phyloP scores from a whole-genome alignment of 2,329 filamentous ascomycete genomes.

The Meredithiella fracta region DNA sequence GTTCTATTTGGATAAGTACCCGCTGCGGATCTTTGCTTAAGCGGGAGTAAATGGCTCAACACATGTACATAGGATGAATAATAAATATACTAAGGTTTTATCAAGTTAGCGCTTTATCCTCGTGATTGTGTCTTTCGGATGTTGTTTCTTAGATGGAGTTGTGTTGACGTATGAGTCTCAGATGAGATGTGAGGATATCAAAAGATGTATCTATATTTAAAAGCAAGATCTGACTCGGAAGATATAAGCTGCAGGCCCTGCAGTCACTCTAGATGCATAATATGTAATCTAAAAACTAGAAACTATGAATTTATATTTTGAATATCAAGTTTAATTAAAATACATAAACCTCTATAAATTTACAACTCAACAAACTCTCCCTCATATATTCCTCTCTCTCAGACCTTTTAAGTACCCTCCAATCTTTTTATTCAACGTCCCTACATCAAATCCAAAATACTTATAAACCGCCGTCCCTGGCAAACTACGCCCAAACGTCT shows the following conservation, averaged over 20 bases:
- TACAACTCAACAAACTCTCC: constrained; percentile 12
- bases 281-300: too few relatives aligned
- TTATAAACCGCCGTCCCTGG: constrained; percentile 38
- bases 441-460: constrained; percentile 36
- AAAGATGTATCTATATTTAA: too few relatives aligned
- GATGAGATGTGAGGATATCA: too few relatives aligned
- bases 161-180: too few relatives aligned
- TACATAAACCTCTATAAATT: too few relatives aligned
- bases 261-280: too few relatives aligned
- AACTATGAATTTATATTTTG: too few relatives aligned
- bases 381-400: constrained; percentile 8
- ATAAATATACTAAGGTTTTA: background rate
- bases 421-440: constrained; percentile 1
- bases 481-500: constrained; percentile 37
- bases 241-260: too few relatives aligned
- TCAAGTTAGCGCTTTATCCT: background rate
- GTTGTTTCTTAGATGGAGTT: background rate
- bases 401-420: constrained; percentile 1
- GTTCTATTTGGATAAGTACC: constrained; percentile 24
- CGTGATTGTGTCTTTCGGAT: background rate
- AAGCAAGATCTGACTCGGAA: too few relatives aligned
- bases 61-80: background rate
- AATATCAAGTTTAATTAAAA: too few relatives aligned
- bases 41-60: background rate
- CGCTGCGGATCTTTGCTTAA: constrained; percentile 37